Base-by-base conservation (phyloP, 2,329 filamentous ascomycete species). In the Colletotrichum kahawae region DNA sequence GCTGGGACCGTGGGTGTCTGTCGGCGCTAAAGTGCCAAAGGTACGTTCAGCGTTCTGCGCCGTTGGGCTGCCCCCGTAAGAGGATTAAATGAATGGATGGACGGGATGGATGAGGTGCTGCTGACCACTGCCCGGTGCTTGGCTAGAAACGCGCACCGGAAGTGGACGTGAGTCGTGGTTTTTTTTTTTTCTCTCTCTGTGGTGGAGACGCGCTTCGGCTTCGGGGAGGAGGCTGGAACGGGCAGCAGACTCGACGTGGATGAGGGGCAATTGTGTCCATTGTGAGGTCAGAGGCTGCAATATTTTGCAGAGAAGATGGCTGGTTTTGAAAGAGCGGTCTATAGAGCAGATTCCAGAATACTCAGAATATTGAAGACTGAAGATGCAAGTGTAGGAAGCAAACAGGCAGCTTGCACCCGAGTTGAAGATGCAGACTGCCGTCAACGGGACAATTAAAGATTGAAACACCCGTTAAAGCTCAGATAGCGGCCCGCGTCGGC, bases 141-240 rank as follows among this genome's bases (percentile, higher is more conserved):
- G 27, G 33, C 57, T 9, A 33, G 29, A 74, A 74, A 76, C 76
- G 76, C 74, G 76, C 74, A 70, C 54, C 34, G 48, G 62, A 62
- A 71, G 71, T 67, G 68, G 68, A 62, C n/a, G 51, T 62, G 36
- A 69, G 70, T 72, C 34, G 59, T 54, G 29, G 63, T 59, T 72
- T 67, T 38, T 65, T 24, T 24, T 51, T 60, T 34, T 24, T 51
- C 51, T 34, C 54, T n/a, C 12, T 29, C 27, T 8, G 54, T 66
- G 51, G 68, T 73, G 71, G 76, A 77, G 77, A 77, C 76, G 74
- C 76, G 76, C 77, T 77, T 78, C 73, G 67, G 43, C 43, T 48
- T 48, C 43, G 43, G 43, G 43, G 21, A 48, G 74, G 76, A 77
- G 77, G 76, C 70, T 77, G 76, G 76, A 67, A 34, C 57, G 38